A percentile compares a stretch with the other conserved stretches of the same genome.
Evolutionary conservation across 441 rosid genomes (phyloP).

Genomic region (Dalechampia spathulata): DNA sequence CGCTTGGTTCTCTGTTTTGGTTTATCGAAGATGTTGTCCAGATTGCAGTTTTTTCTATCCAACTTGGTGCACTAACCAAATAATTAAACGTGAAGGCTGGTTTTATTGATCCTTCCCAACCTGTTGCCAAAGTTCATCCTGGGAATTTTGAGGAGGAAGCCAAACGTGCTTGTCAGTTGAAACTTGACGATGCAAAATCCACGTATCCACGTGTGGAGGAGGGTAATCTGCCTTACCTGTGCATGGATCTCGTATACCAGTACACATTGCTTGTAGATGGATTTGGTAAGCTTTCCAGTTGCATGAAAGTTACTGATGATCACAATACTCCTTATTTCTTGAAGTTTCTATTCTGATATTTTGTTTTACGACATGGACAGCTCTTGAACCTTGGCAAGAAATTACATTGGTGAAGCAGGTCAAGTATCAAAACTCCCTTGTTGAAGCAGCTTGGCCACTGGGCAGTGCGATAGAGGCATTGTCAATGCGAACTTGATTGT

Average conservation of each 20-base stretch:
- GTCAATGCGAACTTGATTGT: constrained; percentile 36
- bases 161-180: constrained; percentile 72
- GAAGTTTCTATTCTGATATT: constrained; percentile 1
- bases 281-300: constrained; percentile 44
- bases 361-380: constrained; percentile 28
- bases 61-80: neutral
- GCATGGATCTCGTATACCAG: constrained; percentile 96
- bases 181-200: constrained; percentile 53
- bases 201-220: constrained; percentile 42
- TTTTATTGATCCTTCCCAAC: constrained; percentile 49
- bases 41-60: neutral
- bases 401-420: constrained; percentile 86
- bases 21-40: no score
- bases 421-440: constrained; percentile 48
- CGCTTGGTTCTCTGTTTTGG: neutral
- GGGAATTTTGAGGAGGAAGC: constrained; percentile 69
- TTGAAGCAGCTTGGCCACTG: constrained; percentile 98
- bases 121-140: constrained; percentile 73
- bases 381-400: constrained; percentile 65
- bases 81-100: constrained; percentile 51
- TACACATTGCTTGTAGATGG: constrained; percentile 83
- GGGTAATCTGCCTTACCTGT: constrained; percentile 60
- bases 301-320: neutral
- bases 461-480: constrained; percentile 99
- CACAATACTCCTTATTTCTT: neutral